A percentile compares a stretch with the other conserved stretches of the same genome.
Conservation (phyloP, 2,329 filamentous ascomycete genomes). For the Boeremia exigua region DNA sequence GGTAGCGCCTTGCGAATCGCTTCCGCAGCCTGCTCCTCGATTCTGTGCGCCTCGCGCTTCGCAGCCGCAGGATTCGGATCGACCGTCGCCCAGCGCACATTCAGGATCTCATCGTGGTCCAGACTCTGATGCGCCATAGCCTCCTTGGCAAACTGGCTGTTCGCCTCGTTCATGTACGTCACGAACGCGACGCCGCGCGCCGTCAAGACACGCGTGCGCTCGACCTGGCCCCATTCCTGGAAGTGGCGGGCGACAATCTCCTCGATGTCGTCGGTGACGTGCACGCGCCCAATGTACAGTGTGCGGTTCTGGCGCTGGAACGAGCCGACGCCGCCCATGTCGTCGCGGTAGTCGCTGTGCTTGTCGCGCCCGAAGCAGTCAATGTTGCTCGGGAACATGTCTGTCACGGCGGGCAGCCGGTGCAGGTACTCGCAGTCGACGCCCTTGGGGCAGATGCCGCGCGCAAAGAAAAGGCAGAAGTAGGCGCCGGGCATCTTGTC, state of each 20-base stretch:
- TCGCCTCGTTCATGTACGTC: slow-evolving; percentile 84
- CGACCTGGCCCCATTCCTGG: slow-evolving; percentile 93
- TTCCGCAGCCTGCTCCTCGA: slow-evolving; percentile 96
- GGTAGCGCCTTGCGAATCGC: slow-evolving; percentile 88
- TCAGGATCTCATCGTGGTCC: slow-evolving; percentile 90
- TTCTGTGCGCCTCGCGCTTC: slow-evolving; percentile 82
- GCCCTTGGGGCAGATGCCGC: slow-evolving; percentile 82
- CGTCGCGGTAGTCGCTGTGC: slow-evolving; percentile 89
- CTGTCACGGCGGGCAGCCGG: slow-evolving; percentile 82
- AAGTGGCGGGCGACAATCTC: slow-evolving; percentile 95
- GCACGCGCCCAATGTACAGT: slow-evolving; percentile 90
- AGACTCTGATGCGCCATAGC: slow-evolving; percentile 94
- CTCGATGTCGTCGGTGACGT: slow-evolving; percentile 96
- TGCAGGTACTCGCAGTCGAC: slow-evolving; percentile 95
- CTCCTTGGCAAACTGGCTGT: slow-evolving; percentile 63
- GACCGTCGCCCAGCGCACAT: slow-evolving; percentile 95
- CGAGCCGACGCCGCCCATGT: slow-evolving; percentile 95
- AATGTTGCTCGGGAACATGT: slow-evolving; percentile 90
- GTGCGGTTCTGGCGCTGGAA: slow-evolving; percentile 95
- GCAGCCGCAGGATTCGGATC: slow-evolving; percentile 96
- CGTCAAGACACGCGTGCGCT: slow-evolving; percentile 86
- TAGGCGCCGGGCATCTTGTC: slow-evolving; percentile 68
- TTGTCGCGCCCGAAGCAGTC: slow-evolving; percentile 97
- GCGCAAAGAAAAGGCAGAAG: slow-evolving; percentile 91
- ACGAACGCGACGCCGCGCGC: slow-evolving; percentile 91